Evolutionary conservation across 352 stramenopile species (phyloP).

Genomic region (Pythium vanterpoolii): DNA sequence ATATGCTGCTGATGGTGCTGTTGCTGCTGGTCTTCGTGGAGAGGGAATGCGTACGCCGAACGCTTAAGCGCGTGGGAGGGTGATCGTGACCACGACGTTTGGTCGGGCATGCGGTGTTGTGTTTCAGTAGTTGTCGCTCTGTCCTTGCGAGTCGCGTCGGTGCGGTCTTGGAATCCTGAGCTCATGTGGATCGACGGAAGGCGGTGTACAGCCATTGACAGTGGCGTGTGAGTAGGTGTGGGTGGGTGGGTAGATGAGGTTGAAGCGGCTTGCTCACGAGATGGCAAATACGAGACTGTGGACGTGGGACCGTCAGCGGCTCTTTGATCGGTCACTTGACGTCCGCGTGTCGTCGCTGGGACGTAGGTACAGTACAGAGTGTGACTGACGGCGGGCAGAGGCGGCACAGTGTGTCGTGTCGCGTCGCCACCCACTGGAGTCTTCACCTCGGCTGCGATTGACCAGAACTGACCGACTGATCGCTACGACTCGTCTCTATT

Average conservation of each 20-base stretch:
- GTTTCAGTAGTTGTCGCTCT: neutral
- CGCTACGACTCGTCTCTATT: conserved; percentile 2
- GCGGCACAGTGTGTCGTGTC: neutral
- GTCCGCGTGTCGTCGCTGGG: conserved; percentile 1
- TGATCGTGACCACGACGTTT: conserved; percentile 6
- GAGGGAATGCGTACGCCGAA: neutral
- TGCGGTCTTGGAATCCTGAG: conserved; percentile 10
- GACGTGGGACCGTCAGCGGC: neutral
- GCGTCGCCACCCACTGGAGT: neutral
- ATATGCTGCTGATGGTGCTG: neutral
- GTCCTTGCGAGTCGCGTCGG: neutral
- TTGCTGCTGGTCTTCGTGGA: neutral
- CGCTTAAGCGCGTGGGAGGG: conserved; percentile 6
- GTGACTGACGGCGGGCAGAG: neutral
- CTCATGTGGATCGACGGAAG: conserved; percentile 21
- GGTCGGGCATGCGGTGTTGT: neutral
- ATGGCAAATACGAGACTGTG: conserved; percentile 12
- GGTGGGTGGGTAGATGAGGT: neutral
- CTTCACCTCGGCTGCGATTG: neutral
- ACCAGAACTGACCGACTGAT: neutral
- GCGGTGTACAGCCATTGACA: conserved; percentile 17
- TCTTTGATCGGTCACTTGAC: conserved; percentile 7
- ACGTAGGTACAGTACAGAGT: conserved; percentile 7
- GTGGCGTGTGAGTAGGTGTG: neutral
- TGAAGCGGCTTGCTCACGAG: conserved; percentile 1